Evolutionary conservation across 106 monocot species (phyloP).

Genomic region (Hemerocallis citrina): DNA sequence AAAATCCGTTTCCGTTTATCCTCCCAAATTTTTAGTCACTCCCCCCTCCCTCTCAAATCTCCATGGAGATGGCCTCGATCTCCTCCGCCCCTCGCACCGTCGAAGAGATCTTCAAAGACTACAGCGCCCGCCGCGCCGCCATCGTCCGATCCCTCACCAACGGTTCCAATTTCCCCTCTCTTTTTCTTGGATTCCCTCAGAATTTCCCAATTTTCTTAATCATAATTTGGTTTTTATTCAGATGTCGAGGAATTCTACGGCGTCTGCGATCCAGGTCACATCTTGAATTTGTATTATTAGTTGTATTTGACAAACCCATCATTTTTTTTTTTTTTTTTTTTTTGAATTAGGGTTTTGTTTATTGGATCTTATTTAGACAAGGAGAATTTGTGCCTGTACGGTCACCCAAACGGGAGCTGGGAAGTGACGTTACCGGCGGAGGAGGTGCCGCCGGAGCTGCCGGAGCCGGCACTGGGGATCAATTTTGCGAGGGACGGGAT

Average conservation of each 20-base stretch:
- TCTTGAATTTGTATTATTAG: too few species aligned
- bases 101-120: slow-evolving; percentile 92
- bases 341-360: slow-evolving; percentile 4
- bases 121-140: slow-evolving; percentile 51
- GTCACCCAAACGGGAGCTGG: slow-evolving; percentile 69
- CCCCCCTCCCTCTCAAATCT: neutral
- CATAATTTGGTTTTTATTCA: slow-evolving; percentile 6
- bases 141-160: slow-evolving; percentile 82
- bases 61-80: slow-evolving; percentile 37
- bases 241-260: slow-evolving; percentile 85
- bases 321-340: too few species aligned
- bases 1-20: too few species aligned
- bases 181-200: neutral
- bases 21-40: neutral
- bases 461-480: slow-evolving; percentile 96
- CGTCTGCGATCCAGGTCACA: slow-evolving; percentile 85
- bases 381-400: slow-evolving; percentile 89
- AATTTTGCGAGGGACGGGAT: slow-evolving; percentile 98
- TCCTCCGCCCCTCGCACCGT: slow-evolving; percentile 72
- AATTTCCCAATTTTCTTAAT: neutral
- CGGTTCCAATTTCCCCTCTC: slow-evolving; percentile 24
- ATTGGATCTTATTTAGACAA: slow-evolving; percentile 44
- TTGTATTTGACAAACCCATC: too few species aligned
- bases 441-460: slow-evolving; percentile 97
- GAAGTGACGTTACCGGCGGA: slow-evolving; percentile 90